phyloP scores from a whole-genome alignment of 2,329 filamentous ascomycete species.

The Trichoderma polysporum region DNA sequence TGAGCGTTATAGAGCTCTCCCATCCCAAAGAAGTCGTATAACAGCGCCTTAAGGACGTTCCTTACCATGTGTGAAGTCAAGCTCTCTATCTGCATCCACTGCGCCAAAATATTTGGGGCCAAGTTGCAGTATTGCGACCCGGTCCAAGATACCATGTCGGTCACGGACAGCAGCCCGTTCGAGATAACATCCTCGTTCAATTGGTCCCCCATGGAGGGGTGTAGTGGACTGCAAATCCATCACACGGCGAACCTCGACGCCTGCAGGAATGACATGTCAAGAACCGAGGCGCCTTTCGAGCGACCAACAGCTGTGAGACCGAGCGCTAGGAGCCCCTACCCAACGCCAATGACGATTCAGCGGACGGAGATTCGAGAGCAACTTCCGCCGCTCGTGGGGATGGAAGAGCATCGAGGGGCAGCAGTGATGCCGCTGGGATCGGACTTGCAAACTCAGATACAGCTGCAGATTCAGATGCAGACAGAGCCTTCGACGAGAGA shows the following conservation, averaged over 20 bases:
- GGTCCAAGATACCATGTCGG: not conserved
- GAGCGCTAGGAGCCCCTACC: constrained; percentile 8
- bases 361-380: constrained; percentile 14
- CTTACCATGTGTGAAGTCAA: constrained; percentile 18
- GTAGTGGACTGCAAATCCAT: constrained; percentile 14
- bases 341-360: constrained; percentile 11
- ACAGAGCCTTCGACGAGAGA: not conserved
- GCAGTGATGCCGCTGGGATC: not conserved
- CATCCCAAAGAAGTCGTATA: not conserved
- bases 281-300: not conserved
- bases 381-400: not conserved
- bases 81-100: constrained; percentile 16
- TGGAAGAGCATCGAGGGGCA: not conserved
- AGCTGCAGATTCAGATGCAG: constrained; percentile 7
- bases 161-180: constrained; percentile 6
- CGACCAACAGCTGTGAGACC: not conserved
- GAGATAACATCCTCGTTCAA: constrained; percentile 16
- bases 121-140: constrained; percentile 17
- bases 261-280: constrained; percentile 7
- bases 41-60: not conserved
- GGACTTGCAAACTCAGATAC: not conserved
- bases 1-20: not conserved
- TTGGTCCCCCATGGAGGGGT: constrained; percentile 21
- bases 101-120: constrained; percentile 16
- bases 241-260: constrained; percentile 5